phyloP scores from a whole-genome alignment of 2,329 filamentous ascomycete genomes.

The Neurospora sp. region DNA sequence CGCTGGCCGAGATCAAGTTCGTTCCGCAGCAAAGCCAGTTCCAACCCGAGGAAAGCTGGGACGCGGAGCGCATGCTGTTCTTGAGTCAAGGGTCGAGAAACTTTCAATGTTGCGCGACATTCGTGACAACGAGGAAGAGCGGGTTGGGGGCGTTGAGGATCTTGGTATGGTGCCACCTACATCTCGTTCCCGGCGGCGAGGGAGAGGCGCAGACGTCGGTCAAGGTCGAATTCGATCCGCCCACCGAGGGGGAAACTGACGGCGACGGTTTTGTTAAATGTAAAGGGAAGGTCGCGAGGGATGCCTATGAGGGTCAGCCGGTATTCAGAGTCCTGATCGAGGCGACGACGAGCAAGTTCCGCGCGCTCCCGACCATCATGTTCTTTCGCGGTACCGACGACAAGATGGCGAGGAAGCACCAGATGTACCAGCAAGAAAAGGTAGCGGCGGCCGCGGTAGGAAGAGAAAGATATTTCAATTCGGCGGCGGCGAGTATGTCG shows the following conservation, averaged over 20 bases:
- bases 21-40: neutral
- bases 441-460: neutral
- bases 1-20: neutral
- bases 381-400: neutral
- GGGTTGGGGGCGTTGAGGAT: neutral
- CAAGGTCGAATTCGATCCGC: neutral
- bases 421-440: neutral
- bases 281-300: neutral
- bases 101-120: constrained; percentile 1
- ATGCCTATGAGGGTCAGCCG: neutral
- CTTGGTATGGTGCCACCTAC: neutral
- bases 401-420: neutral
- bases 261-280: neutral
- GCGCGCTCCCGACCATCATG: neutral
- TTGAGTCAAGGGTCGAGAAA: constrained; percentile 7
- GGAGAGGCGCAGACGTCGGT: neutral
- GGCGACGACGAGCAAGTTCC: neutral
- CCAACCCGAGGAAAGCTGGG: constrained; percentile 8
- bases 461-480: neutral
- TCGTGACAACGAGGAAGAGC: neutral
- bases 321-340: neutral
- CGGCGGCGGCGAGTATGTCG: neutral
- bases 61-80: constrained; percentile 5
- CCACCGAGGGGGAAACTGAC: neutral
- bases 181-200: neutral